Conservation (phyloP, 805 yeast genomes). For the Candida coquimbonensis region DNA sequence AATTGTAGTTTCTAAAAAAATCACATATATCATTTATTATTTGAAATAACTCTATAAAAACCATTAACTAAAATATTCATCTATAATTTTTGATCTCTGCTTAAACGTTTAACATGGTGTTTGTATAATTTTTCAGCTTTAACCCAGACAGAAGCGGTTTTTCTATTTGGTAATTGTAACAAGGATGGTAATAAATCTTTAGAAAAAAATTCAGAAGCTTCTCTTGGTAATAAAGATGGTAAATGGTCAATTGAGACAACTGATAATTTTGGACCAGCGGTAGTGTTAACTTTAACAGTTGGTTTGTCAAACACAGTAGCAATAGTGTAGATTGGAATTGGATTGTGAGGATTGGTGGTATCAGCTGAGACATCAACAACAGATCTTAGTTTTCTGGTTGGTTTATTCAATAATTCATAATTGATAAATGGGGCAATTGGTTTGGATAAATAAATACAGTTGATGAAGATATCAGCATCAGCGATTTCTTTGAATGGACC, state of each 20-base stretch:
- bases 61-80: neutral
- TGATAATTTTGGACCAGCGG: constrained; percentile 77
- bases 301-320: constrained; percentile 92
- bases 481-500: constrained; percentile 96
- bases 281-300: constrained; percentile 75
- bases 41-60: neutral
- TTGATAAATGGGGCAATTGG: constrained; percentile 92
- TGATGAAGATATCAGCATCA: constrained; percentile 79
- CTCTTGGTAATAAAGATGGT: constrained; percentile 94
- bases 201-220: constrained; percentile 88
- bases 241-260: constrained; percentile 95
- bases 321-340: constrained; percentile 85
- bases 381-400: constrained; percentile 73
- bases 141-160: constrained; percentile 83
- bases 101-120: constrained; percentile 73
- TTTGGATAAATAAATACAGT: constrained; percentile 89
- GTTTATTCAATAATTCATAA: constrained; percentile 54
- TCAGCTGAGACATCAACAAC: constrained; percentile 98
- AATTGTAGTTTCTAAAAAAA: neutral
- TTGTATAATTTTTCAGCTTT: constrained; percentile 80
- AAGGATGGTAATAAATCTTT: constrained; percentile 85
- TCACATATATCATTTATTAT: too few relatives aligned
- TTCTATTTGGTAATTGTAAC: constrained; percentile 75
- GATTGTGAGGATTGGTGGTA: constrained; percentile 97
- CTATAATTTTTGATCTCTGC: constrained; percentile 37